Evolutionary conservation across 2,329 filamentous ascomycete genomes (phyloP).

Genomic region (Calonectria montana): DNA sequence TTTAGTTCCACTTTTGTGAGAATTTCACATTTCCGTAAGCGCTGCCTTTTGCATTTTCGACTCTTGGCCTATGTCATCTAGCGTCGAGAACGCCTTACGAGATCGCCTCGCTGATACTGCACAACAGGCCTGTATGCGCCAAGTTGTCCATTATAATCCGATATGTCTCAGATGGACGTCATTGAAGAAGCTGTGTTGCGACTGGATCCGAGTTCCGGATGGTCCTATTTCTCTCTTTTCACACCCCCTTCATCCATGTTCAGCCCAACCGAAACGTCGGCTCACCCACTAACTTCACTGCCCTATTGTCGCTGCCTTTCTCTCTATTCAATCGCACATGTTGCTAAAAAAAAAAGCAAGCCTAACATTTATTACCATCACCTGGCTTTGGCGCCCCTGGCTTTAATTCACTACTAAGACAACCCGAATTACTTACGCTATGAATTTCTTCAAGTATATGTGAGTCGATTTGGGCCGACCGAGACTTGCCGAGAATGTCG

Average conservation of each 20-base stretch:
- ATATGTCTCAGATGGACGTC: background rate
- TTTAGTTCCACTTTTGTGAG: background rate
- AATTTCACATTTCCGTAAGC: background rate
- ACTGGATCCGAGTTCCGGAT: background rate
- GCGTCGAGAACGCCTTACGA: background rate
- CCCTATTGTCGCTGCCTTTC: background rate
- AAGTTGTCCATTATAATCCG: background rate
- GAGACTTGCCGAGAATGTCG: background rate
- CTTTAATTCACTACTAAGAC: no score
- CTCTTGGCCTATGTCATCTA: background rate
- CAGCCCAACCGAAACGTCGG: slow-evolving; percentile 8
- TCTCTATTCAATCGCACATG: background rate
- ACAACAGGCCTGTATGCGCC: background rate
- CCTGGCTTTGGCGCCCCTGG: background rate
- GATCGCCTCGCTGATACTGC: background rate
- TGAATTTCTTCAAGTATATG: background rate
- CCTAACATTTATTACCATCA: background rate
- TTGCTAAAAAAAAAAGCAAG: background rate
- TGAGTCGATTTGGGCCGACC: background rate
- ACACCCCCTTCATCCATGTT: slow-evolving; percentile 10
- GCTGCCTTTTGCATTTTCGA: background rate
- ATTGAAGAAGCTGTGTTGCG: background rate
- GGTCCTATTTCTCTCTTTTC: background rate
- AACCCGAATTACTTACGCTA: background rate
- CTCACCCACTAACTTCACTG: background rate